Base-by-base conservation (phyloP, 2,329 filamentous ascomycete species). In the Cordyceps fumosorosea region DNA sequence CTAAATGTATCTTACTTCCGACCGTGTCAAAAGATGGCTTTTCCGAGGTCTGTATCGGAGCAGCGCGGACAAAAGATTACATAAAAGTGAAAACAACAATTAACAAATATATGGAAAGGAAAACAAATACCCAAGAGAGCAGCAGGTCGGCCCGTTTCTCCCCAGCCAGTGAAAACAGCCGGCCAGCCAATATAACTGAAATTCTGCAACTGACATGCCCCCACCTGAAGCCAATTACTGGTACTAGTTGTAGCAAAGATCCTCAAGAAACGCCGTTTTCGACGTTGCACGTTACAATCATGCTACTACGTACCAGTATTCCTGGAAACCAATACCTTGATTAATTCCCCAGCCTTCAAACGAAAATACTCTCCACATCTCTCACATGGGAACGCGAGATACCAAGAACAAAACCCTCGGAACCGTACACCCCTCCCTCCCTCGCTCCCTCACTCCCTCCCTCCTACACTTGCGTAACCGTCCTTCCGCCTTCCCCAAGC, bases 401-500 rank as follows among this genome's bases (percentile, higher is more conserved):
- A 47, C 44, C 6, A 18, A 53, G 20, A 24, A 44, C 16, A 44
- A 44, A 44, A 47, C 20, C 24, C 26, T 22, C 54, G 10, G 53
- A 50, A 50, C 7, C 20, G n/a, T 14, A 48, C 29, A n/a, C n/a
- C 24, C 55, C 1, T 24, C 4, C 44, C 4, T 24, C 29, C 32
- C 34, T n/a, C 44, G 11, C 45, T 26, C 29, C 42, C 6, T 10
- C 29, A 14, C 10, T 7, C 26, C 48, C 10, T 7, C 26, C 48
- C 20, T 12, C 18, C 16, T 26, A 18, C 48, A 6, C 20, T 20
- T 26, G 24, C 12, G 45, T 6, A 22, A 29, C 56, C 37, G 34
- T 44, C 10, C 50, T 60, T 60, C 26, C 50, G 37, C 40, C 57
- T 54, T 48, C 32, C 29, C 50, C 57, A 60, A 60, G 57, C 40